Evolutionary conservation across 352 stramenopile species (phyloP).

Genomic region (Pythium rhizo-oryzae): DNA sequence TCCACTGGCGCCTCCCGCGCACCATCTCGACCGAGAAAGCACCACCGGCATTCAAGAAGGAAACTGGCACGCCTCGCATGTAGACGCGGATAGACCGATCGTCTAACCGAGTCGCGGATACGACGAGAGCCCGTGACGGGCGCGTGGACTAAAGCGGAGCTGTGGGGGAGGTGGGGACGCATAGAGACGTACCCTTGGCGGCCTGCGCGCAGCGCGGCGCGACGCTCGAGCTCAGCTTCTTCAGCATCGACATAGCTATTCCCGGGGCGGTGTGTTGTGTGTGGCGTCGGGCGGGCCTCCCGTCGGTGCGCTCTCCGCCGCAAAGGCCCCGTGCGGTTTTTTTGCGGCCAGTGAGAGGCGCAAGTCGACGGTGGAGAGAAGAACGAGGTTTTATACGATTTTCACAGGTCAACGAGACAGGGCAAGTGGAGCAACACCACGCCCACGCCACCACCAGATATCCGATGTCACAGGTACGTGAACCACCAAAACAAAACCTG

Average conservation of each 20-base stretch:
- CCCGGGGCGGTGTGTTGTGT: constrained; percentile 22
- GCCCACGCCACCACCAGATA: constrained; percentile 19
- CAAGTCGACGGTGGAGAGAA: not conserved
- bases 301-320: constrained; percentile 24
- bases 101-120: not conserved
- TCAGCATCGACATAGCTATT: constrained; percentile 62
- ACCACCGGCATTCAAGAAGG: not conserved
- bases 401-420: constrained; percentile 7
- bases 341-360: constrained; percentile 15
- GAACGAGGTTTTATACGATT: constrained; percentile 27
- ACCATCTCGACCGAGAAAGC: not conserved
- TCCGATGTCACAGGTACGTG: constrained; percentile 14
- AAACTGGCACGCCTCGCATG: not conserved
- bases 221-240: constrained; percentile 64
- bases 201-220: constrained; percentile 59
- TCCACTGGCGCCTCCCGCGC: too few relatives aligned
- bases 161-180: not conserved
- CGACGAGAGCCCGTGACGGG: not conserved
- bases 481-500: constrained; percentile 28
- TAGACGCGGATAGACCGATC: not conserved
- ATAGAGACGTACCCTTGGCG: constrained; percentile 41
- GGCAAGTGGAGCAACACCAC: too few relatives aligned
- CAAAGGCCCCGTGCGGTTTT: constrained; percentile 28
- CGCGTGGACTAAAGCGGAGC: not conserved
- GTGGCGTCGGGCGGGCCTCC: constrained; percentile 21